phyloP scores from a whole-genome alignment of 1,284 basidiomycete species.

The Stygiomarasmius scandens region DNA sequence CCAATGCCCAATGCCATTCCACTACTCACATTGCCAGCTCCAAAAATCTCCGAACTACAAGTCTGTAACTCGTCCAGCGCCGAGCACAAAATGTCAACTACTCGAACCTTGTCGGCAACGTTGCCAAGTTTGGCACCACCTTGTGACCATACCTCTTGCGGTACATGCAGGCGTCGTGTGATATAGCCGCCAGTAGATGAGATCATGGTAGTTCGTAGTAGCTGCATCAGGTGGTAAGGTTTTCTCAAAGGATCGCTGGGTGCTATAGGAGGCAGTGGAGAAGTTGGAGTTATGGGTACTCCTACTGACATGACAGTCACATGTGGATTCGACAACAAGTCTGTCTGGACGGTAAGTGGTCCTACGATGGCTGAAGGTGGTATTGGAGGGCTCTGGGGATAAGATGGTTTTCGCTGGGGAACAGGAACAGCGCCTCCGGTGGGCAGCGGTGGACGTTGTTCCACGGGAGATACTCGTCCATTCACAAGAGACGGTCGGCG shows the following conservation, averaged over 20 bases:
- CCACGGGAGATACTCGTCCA: slow-evolving; percentile 48
- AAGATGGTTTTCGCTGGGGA: slow-evolving; percentile 57
- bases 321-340: slow-evolving; percentile 39
- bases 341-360: slow-evolving; percentile 55
- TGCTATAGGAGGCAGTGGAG: slow-evolving; percentile 69
- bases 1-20: slow-evolving; percentile 72
- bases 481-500: slow-evolving; percentile 58
- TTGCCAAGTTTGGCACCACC: slow-evolving; percentile 83
- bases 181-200: slow-evolving; percentile 86
- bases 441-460: slow-evolving; percentile 56
- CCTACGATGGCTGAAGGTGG: no score
- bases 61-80: slow-evolving; percentile 77
- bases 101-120: slow-evolving; percentile 83
- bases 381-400: slow-evolving; percentile 59
- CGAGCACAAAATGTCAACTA: slow-evolving; percentile 75
- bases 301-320: slow-evolving; percentile 22
- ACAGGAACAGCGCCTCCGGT: no score
- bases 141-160: slow-evolving; percentile 89
- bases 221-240: slow-evolving; percentile 89
- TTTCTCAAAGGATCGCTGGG: slow-evolving; percentile 78
- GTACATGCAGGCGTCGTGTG: slow-evolving; percentile 85
- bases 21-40: slow-evolving; percentile 75
- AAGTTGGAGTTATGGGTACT: slow-evolving; percentile 71
- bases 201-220: slow-evolving; percentile 80
- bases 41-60: slow-evolving; percentile 70